These are phyloP conservation scores for Scheffersomyces insectosa DNA, from an alignment of 1,139 yeast species.

Conservation along the genomic window DNA sequence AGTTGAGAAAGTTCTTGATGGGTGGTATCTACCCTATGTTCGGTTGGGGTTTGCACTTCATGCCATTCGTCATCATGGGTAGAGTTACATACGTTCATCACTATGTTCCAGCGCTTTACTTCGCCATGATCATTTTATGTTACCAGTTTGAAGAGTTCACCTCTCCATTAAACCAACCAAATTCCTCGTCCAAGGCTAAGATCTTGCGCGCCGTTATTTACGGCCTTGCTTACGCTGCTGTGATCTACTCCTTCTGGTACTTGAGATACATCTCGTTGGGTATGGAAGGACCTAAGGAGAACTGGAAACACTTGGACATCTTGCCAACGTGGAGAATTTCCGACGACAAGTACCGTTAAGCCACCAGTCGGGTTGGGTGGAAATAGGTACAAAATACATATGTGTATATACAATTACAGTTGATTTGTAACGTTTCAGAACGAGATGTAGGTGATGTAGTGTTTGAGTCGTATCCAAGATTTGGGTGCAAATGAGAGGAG, in stretches of 20 bases:
- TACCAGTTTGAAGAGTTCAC: constrained; percentile 72
- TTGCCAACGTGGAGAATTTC: constrained; percentile 68
- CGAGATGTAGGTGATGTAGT: neutral
- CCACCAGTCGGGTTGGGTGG: too few species aligned
- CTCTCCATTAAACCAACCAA: constrained; percentile 37
- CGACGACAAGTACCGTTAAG: constrained; percentile 33
- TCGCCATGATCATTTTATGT: constrained; percentile 82
- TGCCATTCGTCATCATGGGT: constrained; percentile 92
- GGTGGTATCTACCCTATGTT: constrained; percentile 91
- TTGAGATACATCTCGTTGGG: constrained; percentile 86
- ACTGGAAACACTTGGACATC: constrained; percentile 75
- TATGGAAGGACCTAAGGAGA: constrained; percentile 75
- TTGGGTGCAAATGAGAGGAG: neutral
- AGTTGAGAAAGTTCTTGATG: constrained; percentile 48
- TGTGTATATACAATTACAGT: neutral
- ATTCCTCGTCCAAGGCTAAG: constrained; percentile 17
- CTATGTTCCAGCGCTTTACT: constrained; percentile 93
- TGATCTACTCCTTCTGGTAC: constrained; percentile 68
- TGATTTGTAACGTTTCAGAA: neutral
- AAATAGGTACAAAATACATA: too few species aligned
- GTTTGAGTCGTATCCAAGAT: neutral
- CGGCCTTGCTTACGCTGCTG: constrained; percentile 50
- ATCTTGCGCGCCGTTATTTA: constrained; percentile 37
- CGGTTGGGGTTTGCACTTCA: constrained; percentile 92
- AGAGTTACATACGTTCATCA: constrained; percentile 98